Conservation (phyloP, 2,329 filamentous ascomycete species). For the Ceratocystiopsis sp. region DNA sequence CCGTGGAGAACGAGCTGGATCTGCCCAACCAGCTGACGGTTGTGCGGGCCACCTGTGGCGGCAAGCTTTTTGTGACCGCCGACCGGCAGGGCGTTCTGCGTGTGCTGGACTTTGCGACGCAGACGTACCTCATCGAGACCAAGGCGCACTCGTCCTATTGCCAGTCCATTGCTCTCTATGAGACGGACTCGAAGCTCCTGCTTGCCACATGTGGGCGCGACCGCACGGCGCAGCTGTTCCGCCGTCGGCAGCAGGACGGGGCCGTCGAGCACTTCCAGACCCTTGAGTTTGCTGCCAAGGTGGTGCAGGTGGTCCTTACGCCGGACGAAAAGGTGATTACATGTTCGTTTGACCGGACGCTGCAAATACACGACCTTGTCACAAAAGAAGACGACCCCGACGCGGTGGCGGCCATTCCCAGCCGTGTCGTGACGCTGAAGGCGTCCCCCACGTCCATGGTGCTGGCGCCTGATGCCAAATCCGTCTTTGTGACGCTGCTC, state of each 20-base stretch:
- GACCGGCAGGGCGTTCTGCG: constrained; percentile 75
- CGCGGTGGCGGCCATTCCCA: constrained; percentile 58
- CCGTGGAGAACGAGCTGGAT: constrained; percentile 32
- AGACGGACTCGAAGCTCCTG: constrained; percentile 42
- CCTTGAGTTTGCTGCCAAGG: constrained; percentile 78
- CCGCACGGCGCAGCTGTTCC: constrained; percentile 84
- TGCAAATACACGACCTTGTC: constrained; percentile 67
- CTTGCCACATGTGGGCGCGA: constrained; percentile 77
- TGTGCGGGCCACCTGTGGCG: constrained; percentile 41
- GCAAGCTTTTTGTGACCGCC: constrained; percentile 57
- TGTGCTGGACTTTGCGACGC: constrained; percentile 45
- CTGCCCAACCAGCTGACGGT: constrained; percentile 41
- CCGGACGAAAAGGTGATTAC: constrained; percentile 63
- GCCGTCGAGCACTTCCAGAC: constrained; percentile 73
- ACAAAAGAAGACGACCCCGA: constrained; percentile 47
- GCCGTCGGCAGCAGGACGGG: constrained; percentile 32
- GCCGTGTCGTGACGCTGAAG: constrained; percentile 65
- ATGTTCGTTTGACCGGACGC: constrained; percentile 71
- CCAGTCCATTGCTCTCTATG: constrained; percentile 59
- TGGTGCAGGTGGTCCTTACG: constrained; percentile 58
- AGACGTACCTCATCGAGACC: constrained; percentile 47
- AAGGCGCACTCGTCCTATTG: constrained; percentile 82
- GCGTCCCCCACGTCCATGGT: constrained; percentile 76
- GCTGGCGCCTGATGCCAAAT: constrained; percentile 43
- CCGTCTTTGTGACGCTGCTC: constrained; percentile 39